Base-by-base conservation (phyloP, 495 filamentous ascomycete species). In the Penicillium longicatenatum region DNA sequence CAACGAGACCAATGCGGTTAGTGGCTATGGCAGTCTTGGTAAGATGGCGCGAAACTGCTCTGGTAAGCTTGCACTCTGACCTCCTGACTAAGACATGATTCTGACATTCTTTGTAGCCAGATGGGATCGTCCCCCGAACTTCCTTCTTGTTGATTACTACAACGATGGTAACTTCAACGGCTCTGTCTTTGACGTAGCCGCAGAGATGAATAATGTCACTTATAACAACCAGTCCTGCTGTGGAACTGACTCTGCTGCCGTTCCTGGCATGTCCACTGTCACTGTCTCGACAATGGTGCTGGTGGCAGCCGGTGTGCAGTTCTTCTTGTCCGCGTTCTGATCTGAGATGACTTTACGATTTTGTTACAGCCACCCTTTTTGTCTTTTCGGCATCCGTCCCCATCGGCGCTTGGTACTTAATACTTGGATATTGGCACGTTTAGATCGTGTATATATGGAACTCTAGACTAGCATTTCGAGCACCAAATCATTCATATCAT, bases 131-230 rank as follows among this genome's bases (percentile, higher is more conserved):
- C 79, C 89, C 2, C 93, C 93, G 0, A 96, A 90, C 67, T 89
- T 96, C 63, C 79, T 98, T 8, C 83, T 97, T 24, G 91, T 97
- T 5, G 93, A 98, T 68, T 95, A 90, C 68, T 96, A 93, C 73
- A 89, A 95, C 63, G 71, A 72, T 50, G 91, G 89, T 50, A 76
- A 75, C 12, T 83, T 74, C 51, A 82, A 84, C 54, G 93, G 93
- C n/a, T 88, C 89, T 4, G 93, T 97, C 42, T 97, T 98, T 66
- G 85, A 93, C 65, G 92, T 94, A 39, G 93, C 93, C 3, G 93
- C 93, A 10, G 68, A 79, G 59, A 85, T 86, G 66, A 98, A 98
- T 70, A 89, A 90, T 57, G 91, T 98, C 50, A 89, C 87, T 1
- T 97, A 92, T 65, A 81, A 85, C 61, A 69, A 85, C 47, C 39